These are phyloP conservation scores for Sporothrix luriei DNA, from an alignment of 2,329 filamentous ascomycete species.

Conservation along the genomic window DNA sequence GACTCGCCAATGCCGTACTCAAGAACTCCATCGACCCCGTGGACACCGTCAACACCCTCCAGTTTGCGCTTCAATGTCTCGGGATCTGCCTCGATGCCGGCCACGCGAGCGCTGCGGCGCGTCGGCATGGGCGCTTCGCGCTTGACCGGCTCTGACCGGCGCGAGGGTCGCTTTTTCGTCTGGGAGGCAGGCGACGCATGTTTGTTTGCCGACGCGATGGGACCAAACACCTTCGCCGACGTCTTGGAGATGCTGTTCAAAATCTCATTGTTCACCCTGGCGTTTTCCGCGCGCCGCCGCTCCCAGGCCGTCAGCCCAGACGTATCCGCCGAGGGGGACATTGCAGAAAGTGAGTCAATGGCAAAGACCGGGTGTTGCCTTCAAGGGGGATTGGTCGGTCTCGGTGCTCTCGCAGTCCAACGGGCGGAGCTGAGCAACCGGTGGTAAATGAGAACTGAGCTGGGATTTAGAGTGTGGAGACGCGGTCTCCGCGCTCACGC, in stretches of 20 bases:
- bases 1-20: constrained; percentile 37
- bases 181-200: constrained; percentile 50
- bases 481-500: constrained; percentile 16
- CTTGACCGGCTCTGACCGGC: constrained; percentile 41
- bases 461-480: not conserved
- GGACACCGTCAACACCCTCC: too few relatives aligned
- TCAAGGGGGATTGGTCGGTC: not conserved
- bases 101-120: constrained; percentile 61
- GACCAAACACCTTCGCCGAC: constrained; percentile 49
- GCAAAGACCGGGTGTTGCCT: not conserved
- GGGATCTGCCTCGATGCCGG: constrained; percentile 56
- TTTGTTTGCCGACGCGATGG: constrained; percentile 40
- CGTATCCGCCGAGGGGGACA: constrained; percentile 24
- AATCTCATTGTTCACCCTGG: constrained; percentile 79
- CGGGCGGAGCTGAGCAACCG: too few relatives aligned
- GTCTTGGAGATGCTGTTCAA: constrained; percentile 75
- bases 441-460: not conserved
- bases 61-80: constrained; percentile 54
- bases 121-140: constrained; percentile 52
- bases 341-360: not conserved
- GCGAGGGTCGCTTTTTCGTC: constrained; percentile 46
- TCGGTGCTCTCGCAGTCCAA: not conserved
- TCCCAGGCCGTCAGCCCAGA: constrained; percentile 79
- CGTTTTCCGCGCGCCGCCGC: constrained; percentile 80
- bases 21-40: constrained; percentile 44